Evolutionary conservation across 1,139 yeast species (phyloP), one percentile per base, ranked within the genome.

Genomic region (Tardiomyces digboiensis): DNA sequence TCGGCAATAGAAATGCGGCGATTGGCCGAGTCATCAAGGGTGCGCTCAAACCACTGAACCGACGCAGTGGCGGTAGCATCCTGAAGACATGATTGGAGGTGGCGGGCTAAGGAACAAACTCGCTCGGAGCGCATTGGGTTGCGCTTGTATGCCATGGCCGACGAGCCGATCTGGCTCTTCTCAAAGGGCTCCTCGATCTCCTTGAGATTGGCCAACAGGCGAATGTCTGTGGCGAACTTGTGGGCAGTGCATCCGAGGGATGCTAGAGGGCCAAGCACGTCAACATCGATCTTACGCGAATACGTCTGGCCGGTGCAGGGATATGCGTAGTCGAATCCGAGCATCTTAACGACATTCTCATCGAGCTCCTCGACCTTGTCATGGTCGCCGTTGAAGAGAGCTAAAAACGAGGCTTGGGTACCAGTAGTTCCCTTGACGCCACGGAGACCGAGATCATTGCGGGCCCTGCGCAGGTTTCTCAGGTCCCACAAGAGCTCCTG

Each of bases 391-490:
- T 91, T 93, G 78, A 89, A 91, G 59, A 91, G 75, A 16, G 97
- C 77, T 61, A 91, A 74, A 76, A 91, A 91, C 2, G 97, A 89
- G 45, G 86, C 98, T 70, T 91, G 99, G 42, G 99, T 91, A 66
- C 99, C 99, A 42, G 99, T 91, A 47, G 99, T 91, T 61, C 99
- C 99, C 73, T 91, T 91, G 56, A 89, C 98, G 63, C 99, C 99
- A 69, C 99, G 82, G 59, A 91, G 76, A 39, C 98, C 98, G 55
- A 91, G 69, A 65, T 91, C 98, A 62, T 91, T 84, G 71, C 98
- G 82, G 45, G 97, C 97, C 68, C 99, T 83, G 56, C 77, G 82
- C 70, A 91, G 77, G 71, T 93, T 93, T 71, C 98, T 80, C 66
- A 91, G 77, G 70, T 91, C 99, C 98, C 98, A 91, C 60, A 91